Evolutionary conservation across 2,329 filamentous ascomycete genomes (phyloP).

Genomic region (Thielaviopsis musarum): DNA sequence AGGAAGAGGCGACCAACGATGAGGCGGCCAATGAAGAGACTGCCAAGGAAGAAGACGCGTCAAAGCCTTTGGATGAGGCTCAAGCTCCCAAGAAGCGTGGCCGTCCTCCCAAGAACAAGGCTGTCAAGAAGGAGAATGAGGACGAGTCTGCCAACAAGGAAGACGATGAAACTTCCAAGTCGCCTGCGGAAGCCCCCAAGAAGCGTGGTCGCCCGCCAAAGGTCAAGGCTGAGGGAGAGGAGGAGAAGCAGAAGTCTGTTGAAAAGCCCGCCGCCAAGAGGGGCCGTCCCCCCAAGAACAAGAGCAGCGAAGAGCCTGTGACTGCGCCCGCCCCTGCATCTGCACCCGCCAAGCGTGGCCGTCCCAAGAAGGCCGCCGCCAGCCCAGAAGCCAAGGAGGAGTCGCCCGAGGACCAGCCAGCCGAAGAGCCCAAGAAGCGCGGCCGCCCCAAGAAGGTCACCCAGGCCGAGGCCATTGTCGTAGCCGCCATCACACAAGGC

Average conservation of each 20-base stretch:
- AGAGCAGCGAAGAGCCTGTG: background rate
- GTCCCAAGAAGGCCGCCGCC: background rate
- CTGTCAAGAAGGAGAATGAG: background rate
- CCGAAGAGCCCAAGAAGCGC: background rate
- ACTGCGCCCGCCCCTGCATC: background rate
- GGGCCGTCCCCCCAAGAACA: background rate
- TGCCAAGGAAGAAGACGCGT: constrained; percentile 20
- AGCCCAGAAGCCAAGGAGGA: background rate
- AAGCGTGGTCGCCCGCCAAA: constrained; percentile 3
- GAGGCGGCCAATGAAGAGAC: constrained; percentile 16
- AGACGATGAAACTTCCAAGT: background rate
- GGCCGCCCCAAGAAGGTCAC: too few relatives aligned
- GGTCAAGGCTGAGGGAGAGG: background rate
- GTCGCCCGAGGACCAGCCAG: background rate
- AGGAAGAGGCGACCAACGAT: too few relatives aligned
- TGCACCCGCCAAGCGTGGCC: background rate
- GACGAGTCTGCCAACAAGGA: too few relatives aligned
- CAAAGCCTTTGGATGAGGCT: background rate
- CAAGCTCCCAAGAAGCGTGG: constrained; percentile 9
- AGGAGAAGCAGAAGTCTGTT: background rate
- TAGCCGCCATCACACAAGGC: too few relatives aligned
- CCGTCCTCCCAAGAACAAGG: constrained; percentile 4
- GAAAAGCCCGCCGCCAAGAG: constrained; percentile 1
- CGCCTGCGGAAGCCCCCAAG: background rate
- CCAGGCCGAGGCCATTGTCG: too few relatives aligned